A percentile compares a stretch with the other conserved stretches of the same genome.
These are phyloP conservation scores for Trichoderma brevicompactum DNA, from an alignment of 2,329 filamentous ascomycete genomes.

Conservation along the genomic window DNA sequence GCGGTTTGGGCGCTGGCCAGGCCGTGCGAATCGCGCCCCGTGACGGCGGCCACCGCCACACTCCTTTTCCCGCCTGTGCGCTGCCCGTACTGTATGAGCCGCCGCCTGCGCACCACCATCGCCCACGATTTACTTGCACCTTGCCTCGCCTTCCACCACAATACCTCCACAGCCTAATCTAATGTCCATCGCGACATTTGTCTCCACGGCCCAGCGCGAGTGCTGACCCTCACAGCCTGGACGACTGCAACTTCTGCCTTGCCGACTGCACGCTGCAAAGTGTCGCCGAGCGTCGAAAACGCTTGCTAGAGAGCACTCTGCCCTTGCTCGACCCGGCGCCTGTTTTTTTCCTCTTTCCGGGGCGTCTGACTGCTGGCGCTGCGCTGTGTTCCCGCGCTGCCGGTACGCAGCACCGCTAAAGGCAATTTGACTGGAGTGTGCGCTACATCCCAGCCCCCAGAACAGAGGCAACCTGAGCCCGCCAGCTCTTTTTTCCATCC, in stretches of 20 bases:
- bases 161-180: conserved; percentile 33
- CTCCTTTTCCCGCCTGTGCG: conserved; percentile 27
- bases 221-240: conserved; percentile 32
- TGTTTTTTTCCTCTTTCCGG: background rate
- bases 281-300: background rate
- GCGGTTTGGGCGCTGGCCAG: background rate
- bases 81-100: conserved; percentile 30
- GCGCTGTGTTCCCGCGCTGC: conserved; percentile 29
- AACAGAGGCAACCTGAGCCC: conserved; percentile 14
- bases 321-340: background rate
- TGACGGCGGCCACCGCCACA: conserved; percentile 14
- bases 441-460: conserved; percentile 28
- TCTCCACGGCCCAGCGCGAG: conserved; percentile 36
- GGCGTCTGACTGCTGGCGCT: background rate
- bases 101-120: conserved; percentile 28
- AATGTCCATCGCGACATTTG: conserved; percentile 36
- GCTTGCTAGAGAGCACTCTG: background rate
- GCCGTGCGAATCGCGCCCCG: background rate
- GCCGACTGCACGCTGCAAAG: conserved; percentile 15
- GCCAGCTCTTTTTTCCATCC: background rate
- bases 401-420: conserved; percentile 25
- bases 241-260: conserved; percentile 28
- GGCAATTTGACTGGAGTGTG: conserved; percentile 23
- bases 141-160: conserved; percentile 30
- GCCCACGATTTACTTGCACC: conserved; percentile 30